A percentile compares a stretch with the other conserved stretches of the same genome.
phyloP scores from a whole-genome alignment of 202 grass and related monocot genomes.

The Schoenoplectus triqueter region DNA sequence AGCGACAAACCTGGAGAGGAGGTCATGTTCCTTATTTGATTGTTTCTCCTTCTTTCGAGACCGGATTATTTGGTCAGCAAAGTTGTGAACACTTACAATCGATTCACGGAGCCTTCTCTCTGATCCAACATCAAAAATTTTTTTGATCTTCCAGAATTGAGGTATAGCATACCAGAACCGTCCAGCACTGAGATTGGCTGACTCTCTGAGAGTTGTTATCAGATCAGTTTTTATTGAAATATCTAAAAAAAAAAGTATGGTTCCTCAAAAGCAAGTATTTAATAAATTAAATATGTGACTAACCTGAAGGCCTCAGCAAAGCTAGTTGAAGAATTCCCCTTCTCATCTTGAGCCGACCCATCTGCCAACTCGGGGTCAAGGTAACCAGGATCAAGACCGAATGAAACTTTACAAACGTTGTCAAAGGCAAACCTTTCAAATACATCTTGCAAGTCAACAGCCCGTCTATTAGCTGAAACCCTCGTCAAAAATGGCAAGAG shows the following conservation, averaged over 20 bases:
- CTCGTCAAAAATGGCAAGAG: constrained; percentile 58
- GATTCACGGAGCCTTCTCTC: constrained; percentile 63
- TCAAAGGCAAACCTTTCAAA: constrained; percentile 61
- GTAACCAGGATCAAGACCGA: constrained; percentile 55
- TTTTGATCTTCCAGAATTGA: constrained; percentile 60
- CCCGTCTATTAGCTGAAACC: not conserved
- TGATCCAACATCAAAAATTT: constrained; percentile 55
- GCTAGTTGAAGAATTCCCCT: not conserved
- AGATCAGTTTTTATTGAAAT: not conserved
- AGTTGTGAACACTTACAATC: constrained; percentile 55
- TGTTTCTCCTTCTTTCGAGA: constrained; percentile 53
- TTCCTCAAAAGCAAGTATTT: not conserved
- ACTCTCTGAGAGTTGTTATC: constrained; percentile 45
- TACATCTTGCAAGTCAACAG: constrained; percentile 50
- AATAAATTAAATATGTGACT: not conserved
- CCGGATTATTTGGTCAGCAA: constrained; percentile 58
- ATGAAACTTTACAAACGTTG: constrained; percentile 57
- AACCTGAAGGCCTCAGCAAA: constrained; percentile 58
- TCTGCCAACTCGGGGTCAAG: constrained; percentile 40
- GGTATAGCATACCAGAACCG: constrained; percentile 70
- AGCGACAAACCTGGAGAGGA: constrained; percentile 66
- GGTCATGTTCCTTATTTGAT: constrained; percentile 52
- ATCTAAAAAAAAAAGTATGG: not conserved
- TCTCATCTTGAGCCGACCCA: not conserved
- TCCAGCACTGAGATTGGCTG: constrained; percentile 49